phyloP scores from a whole-genome alignment of 805 yeast species.

The Teunomyces atbi region DNA sequence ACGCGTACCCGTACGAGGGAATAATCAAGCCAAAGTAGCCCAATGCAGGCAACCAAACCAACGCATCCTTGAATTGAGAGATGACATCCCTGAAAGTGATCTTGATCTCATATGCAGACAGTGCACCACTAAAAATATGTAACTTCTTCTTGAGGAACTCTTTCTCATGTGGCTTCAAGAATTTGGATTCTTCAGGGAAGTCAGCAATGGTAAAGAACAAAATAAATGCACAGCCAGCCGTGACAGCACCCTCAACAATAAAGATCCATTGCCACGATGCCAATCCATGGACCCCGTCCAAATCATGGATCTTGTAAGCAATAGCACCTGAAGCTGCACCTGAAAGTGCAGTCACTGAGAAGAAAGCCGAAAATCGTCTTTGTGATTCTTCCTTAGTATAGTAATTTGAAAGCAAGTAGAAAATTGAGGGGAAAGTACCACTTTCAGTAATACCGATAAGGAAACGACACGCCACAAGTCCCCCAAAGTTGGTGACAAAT shows the following conservation, averaged over 20 bases:
- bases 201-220: constrained; percentile 57
- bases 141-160: constrained; percentile 57
- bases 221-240: constrained; percentile 34
- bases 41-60: constrained; percentile 56
- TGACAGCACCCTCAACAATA: constrained; percentile 45
- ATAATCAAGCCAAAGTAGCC: constrained; percentile 64
- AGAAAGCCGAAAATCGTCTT: constrained; percentile 65
- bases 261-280: constrained; percentile 53
- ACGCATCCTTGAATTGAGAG: constrained; percentile 56
- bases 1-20: constrained; percentile 76
- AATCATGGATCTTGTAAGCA: constrained; percentile 60
- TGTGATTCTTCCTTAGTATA: constrained; percentile 66
- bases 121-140: constrained; percentile 44
- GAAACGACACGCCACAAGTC: constrained; percentile 60
- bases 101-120: constrained; percentile 50
- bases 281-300: constrained; percentile 45
- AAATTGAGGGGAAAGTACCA: constrained; percentile 73
- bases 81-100: constrained; percentile 46
- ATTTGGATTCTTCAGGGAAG: constrained; percentile 69
- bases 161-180: constrained; percentile 49
- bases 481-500: constrained; percentile 56
- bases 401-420: constrained; percentile 65
- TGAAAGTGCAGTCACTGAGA: constrained; percentile 69
- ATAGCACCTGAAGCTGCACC: constrained; percentile 79
- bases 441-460: constrained; percentile 68